These are phyloP conservation scores for Populus pruinosa DNA, from an alignment of 345 rosid genomes.

Conservation along the genomic window DNA sequence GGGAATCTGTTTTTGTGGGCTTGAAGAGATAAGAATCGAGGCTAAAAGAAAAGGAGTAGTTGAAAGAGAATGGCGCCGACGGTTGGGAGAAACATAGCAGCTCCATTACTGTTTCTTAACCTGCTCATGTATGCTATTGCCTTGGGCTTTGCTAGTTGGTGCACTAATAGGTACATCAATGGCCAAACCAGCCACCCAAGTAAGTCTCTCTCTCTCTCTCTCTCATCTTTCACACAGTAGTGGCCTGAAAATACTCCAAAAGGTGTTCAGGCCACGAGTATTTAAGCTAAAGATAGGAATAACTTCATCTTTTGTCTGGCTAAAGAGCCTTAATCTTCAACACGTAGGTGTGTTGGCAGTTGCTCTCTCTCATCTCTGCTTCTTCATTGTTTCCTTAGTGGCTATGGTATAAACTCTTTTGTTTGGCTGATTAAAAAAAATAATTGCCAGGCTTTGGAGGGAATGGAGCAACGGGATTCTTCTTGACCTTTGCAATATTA, in stretches of 20 bases:
- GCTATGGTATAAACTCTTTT: background rate
- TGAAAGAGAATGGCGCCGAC: conserved; percentile 47
- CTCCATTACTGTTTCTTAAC: conserved; percentile 86
- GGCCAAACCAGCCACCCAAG: conserved; percentile 83
- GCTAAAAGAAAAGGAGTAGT: background rate
- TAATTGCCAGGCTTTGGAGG: conserved; percentile 68
- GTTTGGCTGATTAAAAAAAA: background rate
- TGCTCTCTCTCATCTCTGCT: background rate
- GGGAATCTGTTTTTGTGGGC: background rate
- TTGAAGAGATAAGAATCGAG: background rate
- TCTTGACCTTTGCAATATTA: conserved; percentile 54
- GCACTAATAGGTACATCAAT: conserved; percentile 62
- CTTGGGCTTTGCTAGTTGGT: conserved; percentile 86
- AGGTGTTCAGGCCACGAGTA: too few relatives aligned
- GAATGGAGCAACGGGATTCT: conserved; percentile 82
- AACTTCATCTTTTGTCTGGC: too few relatives aligned
- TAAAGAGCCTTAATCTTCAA: too few relatives aligned
- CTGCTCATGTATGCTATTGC: conserved; percentile 70
- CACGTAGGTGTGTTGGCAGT: background rate
- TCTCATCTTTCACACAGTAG: too few relatives aligned
- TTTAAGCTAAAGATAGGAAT: too few relatives aligned
- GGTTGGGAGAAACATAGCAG: conserved; percentile 79
- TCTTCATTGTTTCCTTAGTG: background rate
- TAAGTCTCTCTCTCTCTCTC: conserved; percentile 14
- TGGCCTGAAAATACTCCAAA: too few relatives aligned